Evolutionary conservation across 345 rosid species (phyloP).

Genomic region (Eucalyptus erythrocorys): DNA sequence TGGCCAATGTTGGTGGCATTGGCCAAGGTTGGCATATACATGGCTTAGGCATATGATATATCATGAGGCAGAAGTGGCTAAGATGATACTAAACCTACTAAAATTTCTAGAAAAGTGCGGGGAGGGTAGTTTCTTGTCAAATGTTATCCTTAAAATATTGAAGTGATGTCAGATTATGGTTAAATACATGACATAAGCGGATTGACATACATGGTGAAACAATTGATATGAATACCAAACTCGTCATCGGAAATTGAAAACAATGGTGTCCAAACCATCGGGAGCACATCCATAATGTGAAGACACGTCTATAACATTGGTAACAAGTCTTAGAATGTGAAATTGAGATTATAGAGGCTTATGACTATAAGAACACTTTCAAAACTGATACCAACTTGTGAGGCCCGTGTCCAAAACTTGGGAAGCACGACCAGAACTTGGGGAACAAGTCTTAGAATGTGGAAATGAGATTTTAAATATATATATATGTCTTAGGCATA

Average conservation of each 20-base stretch:
- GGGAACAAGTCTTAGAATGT: not conserved
- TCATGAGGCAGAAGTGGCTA: not conserved
- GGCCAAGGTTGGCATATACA: not conserved
- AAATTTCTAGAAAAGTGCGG: not conserved
- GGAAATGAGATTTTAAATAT: not conserved
- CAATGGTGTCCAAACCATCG: not conserved
- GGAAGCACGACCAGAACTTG: not conserved
- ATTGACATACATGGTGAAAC: not conserved
- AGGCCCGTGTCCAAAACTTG: not conserved
- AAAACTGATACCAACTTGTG: not conserved
- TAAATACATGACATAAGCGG: not conserved
- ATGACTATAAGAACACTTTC: not conserved
- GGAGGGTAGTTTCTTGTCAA: not conserved
- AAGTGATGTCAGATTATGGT: not conserved
- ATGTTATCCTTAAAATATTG: not conserved
- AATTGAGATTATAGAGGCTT: not conserved
- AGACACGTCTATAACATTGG: not conserved
- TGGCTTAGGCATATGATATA: not conserved
- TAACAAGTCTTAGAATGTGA: not conserved
- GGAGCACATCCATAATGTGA: not conserved
- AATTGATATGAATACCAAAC: not conserved
- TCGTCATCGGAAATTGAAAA: not conserved
- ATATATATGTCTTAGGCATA: not conserved
- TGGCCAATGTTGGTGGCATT: not conserved
- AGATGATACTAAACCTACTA: not conserved